Conservation (phyloP, 2,329 filamentous ascomycete genomes). For the Claviceps lovelessii region DNA sequence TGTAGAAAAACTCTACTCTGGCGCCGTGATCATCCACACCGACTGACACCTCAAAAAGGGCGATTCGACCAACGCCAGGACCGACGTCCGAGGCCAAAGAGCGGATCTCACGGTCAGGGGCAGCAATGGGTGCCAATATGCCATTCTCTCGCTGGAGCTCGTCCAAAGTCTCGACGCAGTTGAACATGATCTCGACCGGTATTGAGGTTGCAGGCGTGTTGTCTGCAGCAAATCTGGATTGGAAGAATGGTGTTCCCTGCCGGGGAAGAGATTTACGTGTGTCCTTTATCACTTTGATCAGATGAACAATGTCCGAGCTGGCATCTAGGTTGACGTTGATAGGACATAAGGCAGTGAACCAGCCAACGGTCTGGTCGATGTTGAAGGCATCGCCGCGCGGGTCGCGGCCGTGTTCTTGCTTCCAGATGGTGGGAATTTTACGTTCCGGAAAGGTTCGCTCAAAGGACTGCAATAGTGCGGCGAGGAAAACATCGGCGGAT, state of each 20-base stretch:
- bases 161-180: slow-evolving; percentile 35
- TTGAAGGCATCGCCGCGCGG: slow-evolving; percentile 31
- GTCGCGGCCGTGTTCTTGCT: slow-evolving; percentile 36
- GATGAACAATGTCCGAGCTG: slow-evolving; percentile 34
- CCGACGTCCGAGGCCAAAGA: slow-evolving; percentile 31
- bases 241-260: slow-evolving; percentile 36
- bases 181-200: slow-evolving; percentile 46
- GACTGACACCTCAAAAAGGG: slow-evolving; percentile 37
- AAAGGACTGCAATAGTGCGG: slow-evolving; percentile 41
- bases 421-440: slow-evolving; percentile 36
- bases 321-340: slow-evolving; percentile 29
- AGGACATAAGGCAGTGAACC: slow-evolving; percentile 44
- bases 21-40: slow-evolving; percentile 28
- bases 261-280: slow-evolving; percentile 28
- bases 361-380: slow-evolving; percentile 42
- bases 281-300: slow-evolving; percentile 40
- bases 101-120: slow-evolving; percentile 24
- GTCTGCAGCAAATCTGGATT: slow-evolving; percentile 25
- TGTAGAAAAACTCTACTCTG: slow-evolving; percentile 32
- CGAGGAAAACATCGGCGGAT: slow-evolving; percentile 37
- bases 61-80: slow-evolving; percentile 30
- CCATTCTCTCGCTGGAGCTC: slow-evolving; percentile 33
- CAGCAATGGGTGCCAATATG: slow-evolving; percentile 32
- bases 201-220: slow-evolving; percentile 22
- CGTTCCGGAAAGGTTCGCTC: slow-evolving; percentile 39